Evolutionary conservation across 2,329 filamentous ascomycete species (phyloP).

Genomic region (Pseudogymnoascus sp.): DNA sequence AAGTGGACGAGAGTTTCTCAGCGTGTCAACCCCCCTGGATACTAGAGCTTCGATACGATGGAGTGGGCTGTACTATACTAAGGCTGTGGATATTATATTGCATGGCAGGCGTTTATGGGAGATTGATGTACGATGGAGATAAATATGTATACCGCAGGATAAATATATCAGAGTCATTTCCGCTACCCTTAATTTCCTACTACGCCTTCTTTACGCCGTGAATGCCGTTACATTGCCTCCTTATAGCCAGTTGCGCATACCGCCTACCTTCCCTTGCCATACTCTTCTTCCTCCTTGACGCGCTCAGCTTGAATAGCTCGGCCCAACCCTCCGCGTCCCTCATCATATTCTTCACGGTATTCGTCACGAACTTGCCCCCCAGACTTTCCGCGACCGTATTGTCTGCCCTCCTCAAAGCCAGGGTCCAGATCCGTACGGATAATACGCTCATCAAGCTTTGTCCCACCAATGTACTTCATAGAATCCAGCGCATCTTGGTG

Average conservation of each 20-base stretch:
- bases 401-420: constrained; percentile 88
- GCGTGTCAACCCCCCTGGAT: constrained; percentile 87
- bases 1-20: constrained; percentile 97
- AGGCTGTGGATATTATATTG: constrained; percentile 20
- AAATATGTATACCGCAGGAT: constrained; percentile 9
- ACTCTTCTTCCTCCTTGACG: constrained; percentile 49
- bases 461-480: constrained; percentile 97
- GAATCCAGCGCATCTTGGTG: constrained; percentile 96
- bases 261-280: constrained; percentile 45
- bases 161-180: constrained; percentile 3
- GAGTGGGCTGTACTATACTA: constrained; percentile 19
- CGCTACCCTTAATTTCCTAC: background rate
- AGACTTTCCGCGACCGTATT: constrained; percentile 92
- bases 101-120: constrained; percentile 23
- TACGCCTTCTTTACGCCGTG: constrained; percentile 9
- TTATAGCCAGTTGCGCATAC: background rate
- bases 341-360: constrained; percentile 94
- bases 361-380: constrained; percentile 96
- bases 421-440: constrained; percentile 94
- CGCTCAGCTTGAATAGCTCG: constrained; percentile 62
- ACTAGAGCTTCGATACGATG: constrained; percentile 42
- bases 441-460: constrained; percentile 93
- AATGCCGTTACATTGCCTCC: background rate
- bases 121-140: constrained; percentile 8
- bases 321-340: constrained; percentile 83